Evolutionary conservation across 2,329 filamentous ascomycete species (phyloP), one percentile per base, ranked within the genome.

Genomic region (Stachybotrys chartarum): DNA sequence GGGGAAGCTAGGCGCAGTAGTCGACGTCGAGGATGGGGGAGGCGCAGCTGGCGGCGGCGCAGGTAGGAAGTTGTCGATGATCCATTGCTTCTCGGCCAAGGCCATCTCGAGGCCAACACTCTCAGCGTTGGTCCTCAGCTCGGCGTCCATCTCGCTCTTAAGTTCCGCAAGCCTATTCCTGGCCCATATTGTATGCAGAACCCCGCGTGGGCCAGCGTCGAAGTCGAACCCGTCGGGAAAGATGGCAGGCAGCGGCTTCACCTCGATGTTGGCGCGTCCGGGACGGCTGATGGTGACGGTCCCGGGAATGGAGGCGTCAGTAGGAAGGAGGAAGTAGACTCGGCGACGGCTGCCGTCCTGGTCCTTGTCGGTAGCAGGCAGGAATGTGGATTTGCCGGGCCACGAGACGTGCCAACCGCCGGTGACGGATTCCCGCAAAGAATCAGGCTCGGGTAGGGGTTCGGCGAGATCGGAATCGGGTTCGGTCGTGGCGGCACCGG

Each of bases 161-260:
- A 96, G 75, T 59, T 88, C 85, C 35, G 84, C 83, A 24, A 96
- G 74, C 47, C 91, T 79, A 69, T 89, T 87, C 76, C 91, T 91
- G 17, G 90, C 92, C 91, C 92, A 97, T 56, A 93, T 84, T 2
- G 90, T 96, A 67, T 96, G 92, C 57, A 96, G 72, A 2, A 96
- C 90, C 1, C 91, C 91, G 59, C 90, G 88, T 63, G 86, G 85
- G 7, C 90, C 89, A 0, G 85, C 82, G 24, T 83, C 86, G 4
- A 81, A 80, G 1, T 88, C 87, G 30, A 96, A 76, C 57, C 87
- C 86, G 0, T 87, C 83, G 1, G 90, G 86, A 66, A 93, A 96
- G 61, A 96, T 93, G 35, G 91, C 91, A 0, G 91, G 91, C 52
- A 96, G 76, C 1, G 91, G 90, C 66, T 92, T 92, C 12, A 91